These are phyloP conservation scores for Rhizophora mangle DNA, from an alignment of 345 rosid species.

Conservation along the genomic window DNA sequence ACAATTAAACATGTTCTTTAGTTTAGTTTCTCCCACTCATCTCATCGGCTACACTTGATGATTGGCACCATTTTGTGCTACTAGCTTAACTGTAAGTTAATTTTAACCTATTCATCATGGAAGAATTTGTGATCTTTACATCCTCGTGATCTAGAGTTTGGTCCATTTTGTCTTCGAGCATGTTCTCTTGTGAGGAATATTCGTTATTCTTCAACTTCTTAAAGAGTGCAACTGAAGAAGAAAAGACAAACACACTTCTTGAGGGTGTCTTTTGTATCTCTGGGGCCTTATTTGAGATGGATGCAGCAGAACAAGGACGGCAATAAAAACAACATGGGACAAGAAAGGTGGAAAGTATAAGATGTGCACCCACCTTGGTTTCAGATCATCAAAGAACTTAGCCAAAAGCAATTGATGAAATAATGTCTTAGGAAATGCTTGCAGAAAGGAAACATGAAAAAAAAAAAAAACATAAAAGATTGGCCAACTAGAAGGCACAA, in stretches of 20 bases:
- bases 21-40: conserved; percentile 17
- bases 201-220: conserved; percentile 40
- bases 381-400: conserved; percentile 61
- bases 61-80: conserved; percentile 29
- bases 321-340: conserved; percentile 70
- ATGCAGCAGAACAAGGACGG: conserved; percentile 23
- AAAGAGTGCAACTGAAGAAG: conserved; percentile 71
- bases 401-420: conserved; percentile 66
- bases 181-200: conserved; percentile 31
- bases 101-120: conserved; percentile 49
- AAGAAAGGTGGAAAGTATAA: conserved; percentile 63
- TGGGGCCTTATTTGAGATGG: conserved; percentile 33
- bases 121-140: conserved; percentile 30
- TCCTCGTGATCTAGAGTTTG: conserved; percentile 23
- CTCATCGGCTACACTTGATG: conserved; percentile 28
- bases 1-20: conserved; percentile 31
- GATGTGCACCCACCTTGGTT: conserved; percentile 65
- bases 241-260: conserved; percentile 67
- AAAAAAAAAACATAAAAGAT: background rate
- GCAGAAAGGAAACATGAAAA: background rate
- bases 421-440: conserved; percentile 72
- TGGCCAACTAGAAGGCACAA: background rate
- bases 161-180: conserved; percentile 20
- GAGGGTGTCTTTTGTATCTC: conserved; percentile 54
- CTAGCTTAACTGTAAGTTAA: conserved; percentile 45